These are phyloP conservation scores for Xerocomellus amylosporus DNA, from an alignment of 768 basidiomycete species.

Conservation along the genomic window DNA sequence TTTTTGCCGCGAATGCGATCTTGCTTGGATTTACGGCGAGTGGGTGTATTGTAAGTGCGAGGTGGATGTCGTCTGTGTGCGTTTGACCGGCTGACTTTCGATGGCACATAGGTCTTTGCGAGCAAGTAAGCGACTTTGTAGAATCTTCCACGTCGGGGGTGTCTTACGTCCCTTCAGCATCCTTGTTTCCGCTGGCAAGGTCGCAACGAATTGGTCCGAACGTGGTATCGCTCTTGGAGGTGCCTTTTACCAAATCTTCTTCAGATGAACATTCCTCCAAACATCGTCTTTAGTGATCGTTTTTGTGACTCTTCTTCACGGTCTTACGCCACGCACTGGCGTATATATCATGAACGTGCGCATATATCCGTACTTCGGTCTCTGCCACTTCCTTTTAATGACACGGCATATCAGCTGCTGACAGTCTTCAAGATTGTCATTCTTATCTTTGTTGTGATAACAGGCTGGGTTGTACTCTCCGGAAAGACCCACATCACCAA, in stretches of 20 bases:
- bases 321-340: conserved; percentile 47
- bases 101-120: conserved; percentile 28
- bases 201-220: conserved; percentile 48
- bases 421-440: conserved; percentile 55
- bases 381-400: conserved; percentile 10
- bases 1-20: conserved; percentile 50
- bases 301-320: conserved; percentile 52
- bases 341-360: conserved; percentile 55
- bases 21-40: conserved; percentile 41
- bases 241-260: conserved; percentile 12
- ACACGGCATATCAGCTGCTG: conserved; percentile 30
- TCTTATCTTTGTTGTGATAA: conserved; percentile 52
- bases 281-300: conserved; percentile 39
- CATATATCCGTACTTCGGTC: background rate
- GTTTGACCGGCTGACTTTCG: background rate
- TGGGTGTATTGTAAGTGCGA: conserved; percentile 45
- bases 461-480: conserved; percentile 60
- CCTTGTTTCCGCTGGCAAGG: conserved; percentile 44
- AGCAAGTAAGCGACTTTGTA: conserved; percentile 24
- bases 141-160: background rate
- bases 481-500: conserved; percentile 55
- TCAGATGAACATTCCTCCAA: background rate
- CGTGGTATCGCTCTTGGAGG: conserved; percentile 62
- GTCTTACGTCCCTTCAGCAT: conserved; percentile 35
- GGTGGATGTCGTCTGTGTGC: background rate